Percentiles rank a stretch among this genome's conserved stretches.
These are phyloP conservation scores for Aspergillus ibericus DNA, from an alignment of 2,329 filamentous ascomycete species.

Conservation along the genomic window DNA sequence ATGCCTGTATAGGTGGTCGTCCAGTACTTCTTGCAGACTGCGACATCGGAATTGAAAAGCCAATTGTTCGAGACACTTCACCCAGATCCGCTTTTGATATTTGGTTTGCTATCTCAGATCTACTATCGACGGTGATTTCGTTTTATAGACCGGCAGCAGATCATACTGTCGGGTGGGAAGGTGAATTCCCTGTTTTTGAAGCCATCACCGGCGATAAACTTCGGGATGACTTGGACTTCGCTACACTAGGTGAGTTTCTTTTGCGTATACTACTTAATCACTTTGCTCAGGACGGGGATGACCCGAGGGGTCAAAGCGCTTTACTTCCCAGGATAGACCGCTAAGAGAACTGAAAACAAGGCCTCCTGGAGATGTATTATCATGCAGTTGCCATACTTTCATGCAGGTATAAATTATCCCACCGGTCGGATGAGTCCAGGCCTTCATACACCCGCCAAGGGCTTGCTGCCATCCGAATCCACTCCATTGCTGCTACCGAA, in stretches of 20 bases:
- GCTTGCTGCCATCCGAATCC: slow-evolving; percentile 57
- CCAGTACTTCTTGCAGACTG: slow-evolving; percentile 41
- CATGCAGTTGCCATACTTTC: slow-evolving; percentile 59
- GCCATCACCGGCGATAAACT: slow-evolving; percentile 32
- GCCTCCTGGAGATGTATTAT: slow-evolving; percentile 57
- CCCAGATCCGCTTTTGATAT: slow-evolving; percentile 33
- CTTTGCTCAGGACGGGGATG: background rate
- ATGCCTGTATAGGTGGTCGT: slow-evolving; percentile 42
- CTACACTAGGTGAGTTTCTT: slow-evolving; percentile 27
- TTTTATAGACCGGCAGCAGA: slow-evolving; percentile 41
- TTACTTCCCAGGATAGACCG: background rate
- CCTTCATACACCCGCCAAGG: slow-evolving; percentile 56
- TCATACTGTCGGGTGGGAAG: slow-evolving; percentile 39
- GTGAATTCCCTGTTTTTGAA: slow-evolving; percentile 39
- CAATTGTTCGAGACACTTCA: slow-evolving; percentile 16
- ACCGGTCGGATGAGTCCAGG: slow-evolving; percentile 46
- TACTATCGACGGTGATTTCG: slow-evolving; percentile 41
- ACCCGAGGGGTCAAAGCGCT: background rate
- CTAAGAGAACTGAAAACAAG: slow-evolving; percentile 25
- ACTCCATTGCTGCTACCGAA: slow-evolving; percentile 52
- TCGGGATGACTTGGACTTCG: slow-evolving; percentile 28
- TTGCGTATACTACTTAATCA: background rate
- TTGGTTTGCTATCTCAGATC: slow-evolving; percentile 40
- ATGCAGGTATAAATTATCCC: slow-evolving; percentile 47
- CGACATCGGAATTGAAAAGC: slow-evolving; percentile 40